phyloP scores from a whole-genome alignment of 2,329 filamentous ascomycete species.

The Tolypocladium sp. region DNA sequence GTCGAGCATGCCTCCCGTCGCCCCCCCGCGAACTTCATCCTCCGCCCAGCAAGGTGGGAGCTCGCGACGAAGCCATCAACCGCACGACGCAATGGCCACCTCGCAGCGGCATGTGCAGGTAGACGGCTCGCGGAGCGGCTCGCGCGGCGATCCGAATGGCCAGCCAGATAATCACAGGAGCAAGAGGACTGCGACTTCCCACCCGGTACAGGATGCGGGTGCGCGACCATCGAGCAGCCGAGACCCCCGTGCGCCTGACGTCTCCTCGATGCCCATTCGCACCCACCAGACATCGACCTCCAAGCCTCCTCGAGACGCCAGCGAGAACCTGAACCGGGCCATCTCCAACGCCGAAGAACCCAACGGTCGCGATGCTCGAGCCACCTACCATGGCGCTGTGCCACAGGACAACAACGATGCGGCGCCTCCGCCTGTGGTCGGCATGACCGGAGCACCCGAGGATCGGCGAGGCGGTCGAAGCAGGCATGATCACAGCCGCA shows the following conservation, averaged over 20 bases:
- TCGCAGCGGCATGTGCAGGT: conserved; percentile 30
- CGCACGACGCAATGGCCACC: conserved; percentile 33
- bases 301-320: conserved; percentile 63
- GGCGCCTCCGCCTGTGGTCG: conserved; percentile 34
- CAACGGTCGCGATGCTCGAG: conserved; percentile 14
- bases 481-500: conserved; percentile 46
- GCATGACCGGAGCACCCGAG: conserved; percentile 34
- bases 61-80: conserved; percentile 34
- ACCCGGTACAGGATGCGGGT: conserved; percentile 25
- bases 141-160: conserved; percentile 20
- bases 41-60: conserved; percentile 46
- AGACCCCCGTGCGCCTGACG: conserved; percentile 27
- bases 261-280: conserved; percentile 35
- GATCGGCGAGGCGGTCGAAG: conserved; percentile 42
- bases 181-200: conserved; percentile 17
- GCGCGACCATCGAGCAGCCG: conserved; percentile 28
- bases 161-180: conserved; percentile 18
- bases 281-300: conserved; percentile 33
- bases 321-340: conserved; percentile 68
- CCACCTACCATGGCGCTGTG: conserved; percentile 12
- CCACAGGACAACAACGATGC: conserved; percentile 29
- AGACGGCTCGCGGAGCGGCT: conserved; percentile 25
- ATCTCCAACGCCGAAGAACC: conserved; percentile 32
- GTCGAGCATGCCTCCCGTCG: conserved; percentile 59
- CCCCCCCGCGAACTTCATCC: conserved; percentile 76